phyloP scores from a whole-genome alignment of 2,329 filamentous ascomycete genomes.

The Fusarium anguioides region DNA sequence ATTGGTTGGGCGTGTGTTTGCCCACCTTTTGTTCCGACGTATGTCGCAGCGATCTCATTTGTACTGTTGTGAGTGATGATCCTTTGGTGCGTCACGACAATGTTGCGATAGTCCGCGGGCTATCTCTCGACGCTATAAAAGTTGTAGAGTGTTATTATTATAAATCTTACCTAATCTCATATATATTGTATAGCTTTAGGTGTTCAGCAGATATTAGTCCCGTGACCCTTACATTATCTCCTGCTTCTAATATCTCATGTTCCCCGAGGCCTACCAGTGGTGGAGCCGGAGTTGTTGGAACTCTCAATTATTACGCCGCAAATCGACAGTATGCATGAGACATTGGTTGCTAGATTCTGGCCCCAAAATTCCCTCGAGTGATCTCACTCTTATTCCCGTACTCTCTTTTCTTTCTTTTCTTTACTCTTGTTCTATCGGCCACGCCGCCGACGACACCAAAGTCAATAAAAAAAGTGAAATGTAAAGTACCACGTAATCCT shows the following conservation, averaged over 20 bases:
- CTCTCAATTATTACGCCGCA: not conserved
- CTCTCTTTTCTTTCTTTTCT: not conserved
- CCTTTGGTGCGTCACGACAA: conserved; percentile 21
- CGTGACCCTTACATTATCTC: too few relatives aligned
- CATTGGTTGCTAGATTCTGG: not conserved
- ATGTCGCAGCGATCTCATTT: conserved; percentile 27
- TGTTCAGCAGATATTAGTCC: too few relatives aligned
- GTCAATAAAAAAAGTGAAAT: not conserved
- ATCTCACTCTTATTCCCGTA: conserved; percentile 5
- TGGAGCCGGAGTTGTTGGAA: not conserved
- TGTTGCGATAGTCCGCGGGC: conserved; percentile 7
- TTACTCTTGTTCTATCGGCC: conserved; percentile 1
- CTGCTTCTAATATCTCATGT: too few relatives aligned
- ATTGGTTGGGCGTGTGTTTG: not conserved
- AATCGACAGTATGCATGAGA: not conserved
- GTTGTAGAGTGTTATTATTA: too few relatives aligned
- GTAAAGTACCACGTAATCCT: too few relatives aligned
- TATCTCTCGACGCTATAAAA: too few relatives aligned
- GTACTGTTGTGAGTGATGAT: conserved; percentile 9
- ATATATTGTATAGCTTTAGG: too few relatives aligned
- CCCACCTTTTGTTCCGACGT: conserved; percentile 31
- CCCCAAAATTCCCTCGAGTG: not conserved
- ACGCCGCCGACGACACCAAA: not conserved
- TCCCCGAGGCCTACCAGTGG: too few relatives aligned
- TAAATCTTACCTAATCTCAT: too few relatives aligned